Percentiles rank a stretch among this genome's conserved stretches.
Evolutionary conservation across 2,329 filamentous ascomycete genomes (phyloP).

Genomic region (Phoma herbarum): DNA sequence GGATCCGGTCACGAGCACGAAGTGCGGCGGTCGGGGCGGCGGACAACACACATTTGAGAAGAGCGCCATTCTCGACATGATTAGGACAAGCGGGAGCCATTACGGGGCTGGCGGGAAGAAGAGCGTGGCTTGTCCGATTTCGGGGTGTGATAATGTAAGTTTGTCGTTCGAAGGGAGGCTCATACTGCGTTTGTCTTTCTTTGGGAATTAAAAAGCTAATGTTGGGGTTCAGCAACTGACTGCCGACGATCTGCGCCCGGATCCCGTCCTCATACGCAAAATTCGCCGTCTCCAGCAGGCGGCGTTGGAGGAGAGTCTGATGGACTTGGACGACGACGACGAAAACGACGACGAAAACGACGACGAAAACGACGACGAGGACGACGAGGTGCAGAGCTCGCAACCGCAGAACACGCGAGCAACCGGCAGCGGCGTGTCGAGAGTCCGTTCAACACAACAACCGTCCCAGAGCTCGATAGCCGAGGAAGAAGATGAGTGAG

Average conservation of each 20-base stretch:
- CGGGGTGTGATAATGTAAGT: slow-evolving; percentile 66
- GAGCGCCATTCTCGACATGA: slow-evolving; percentile 66
- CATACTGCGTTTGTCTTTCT: background rate
- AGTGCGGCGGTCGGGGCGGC: slow-evolving; percentile 57
- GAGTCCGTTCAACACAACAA: slow-evolving; percentile 16
- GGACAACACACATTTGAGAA: slow-evolving; percentile 75
- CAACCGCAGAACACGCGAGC: background rate
- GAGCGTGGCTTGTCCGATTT: slow-evolving; percentile 67
- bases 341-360: slow-evolving; percentile 22
- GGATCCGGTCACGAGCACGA: slow-evolving; percentile 71
- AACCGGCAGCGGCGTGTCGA: background rate
- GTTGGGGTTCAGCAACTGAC: slow-evolving; percentile 40
- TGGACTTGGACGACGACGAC: slow-evolving; percentile 43
- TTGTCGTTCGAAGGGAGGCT: too few species aligned
- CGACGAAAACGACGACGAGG: slow-evolving; percentile 15
- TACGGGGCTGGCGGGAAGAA: slow-evolving; percentile 34
- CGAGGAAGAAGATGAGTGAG: too few species aligned
- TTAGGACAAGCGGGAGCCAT: slow-evolving; percentile 35
- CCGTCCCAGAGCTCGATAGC: slow-evolving; percentile 30
- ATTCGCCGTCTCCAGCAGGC: slow-evolving; percentile 49
- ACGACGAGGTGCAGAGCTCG: background rate
- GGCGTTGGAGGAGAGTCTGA: slow-evolving; percentile 35
- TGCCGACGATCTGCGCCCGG: slow-evolving; percentile 37
- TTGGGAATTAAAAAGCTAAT: background rate
- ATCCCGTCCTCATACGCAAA: slow-evolving; percentile 48